These are phyloP conservation scores for Xenoacremonium recifei DNA, from an alignment of 2,329 filamentous ascomycete genomes.

Conservation along the genomic window DNA sequence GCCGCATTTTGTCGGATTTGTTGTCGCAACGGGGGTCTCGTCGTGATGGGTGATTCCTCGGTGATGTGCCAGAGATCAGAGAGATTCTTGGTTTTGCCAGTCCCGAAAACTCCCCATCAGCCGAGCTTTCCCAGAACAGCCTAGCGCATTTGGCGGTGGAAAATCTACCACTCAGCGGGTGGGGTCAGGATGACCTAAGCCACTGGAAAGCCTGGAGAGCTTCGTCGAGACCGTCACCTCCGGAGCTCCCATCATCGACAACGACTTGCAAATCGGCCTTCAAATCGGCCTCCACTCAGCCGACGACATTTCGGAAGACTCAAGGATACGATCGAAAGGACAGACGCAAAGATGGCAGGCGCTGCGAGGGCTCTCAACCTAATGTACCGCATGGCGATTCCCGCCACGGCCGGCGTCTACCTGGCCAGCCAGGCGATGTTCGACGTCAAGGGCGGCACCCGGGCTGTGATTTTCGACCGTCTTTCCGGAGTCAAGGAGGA, in stretches of 20 bases:
- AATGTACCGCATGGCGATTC: constrained; percentile 70
- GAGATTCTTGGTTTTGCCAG: constrained; percentile 25
- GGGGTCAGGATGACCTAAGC: constrained; percentile 7
- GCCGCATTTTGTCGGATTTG: constrained; percentile 38
- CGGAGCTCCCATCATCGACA: constrained; percentile 15
- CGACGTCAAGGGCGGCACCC: constrained; percentile 92
- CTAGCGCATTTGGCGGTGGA: constrained; percentile 28
- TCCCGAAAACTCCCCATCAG: constrained; percentile 28
- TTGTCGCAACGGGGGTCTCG: constrained; percentile 19
- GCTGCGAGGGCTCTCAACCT: constrained; percentile 57
- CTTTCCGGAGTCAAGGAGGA: constrained; percentile 87
- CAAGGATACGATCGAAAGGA: no score
- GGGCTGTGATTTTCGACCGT: constrained; percentile 97
- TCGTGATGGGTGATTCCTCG: constrained; percentile 19
- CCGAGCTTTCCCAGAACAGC: constrained; percentile 34
- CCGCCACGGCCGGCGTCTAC: constrained; percentile 65
- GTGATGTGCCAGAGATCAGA: constrained; percentile 25
- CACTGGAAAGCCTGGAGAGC: no score
- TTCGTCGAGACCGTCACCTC: constrained; percentile 1
- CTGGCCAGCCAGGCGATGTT: constrained; percentile 80
- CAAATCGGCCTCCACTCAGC: no score
- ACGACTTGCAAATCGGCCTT: no score
- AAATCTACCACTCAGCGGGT: constrained; percentile 18
- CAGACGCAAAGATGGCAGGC: constrained; percentile 45
- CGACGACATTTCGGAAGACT: no score